Evolutionary conservation across 163 green algal genomes (phyloP), one percentile per base, ranked within the genome.

Genomic region (Chlorella variabilis): DNA sequence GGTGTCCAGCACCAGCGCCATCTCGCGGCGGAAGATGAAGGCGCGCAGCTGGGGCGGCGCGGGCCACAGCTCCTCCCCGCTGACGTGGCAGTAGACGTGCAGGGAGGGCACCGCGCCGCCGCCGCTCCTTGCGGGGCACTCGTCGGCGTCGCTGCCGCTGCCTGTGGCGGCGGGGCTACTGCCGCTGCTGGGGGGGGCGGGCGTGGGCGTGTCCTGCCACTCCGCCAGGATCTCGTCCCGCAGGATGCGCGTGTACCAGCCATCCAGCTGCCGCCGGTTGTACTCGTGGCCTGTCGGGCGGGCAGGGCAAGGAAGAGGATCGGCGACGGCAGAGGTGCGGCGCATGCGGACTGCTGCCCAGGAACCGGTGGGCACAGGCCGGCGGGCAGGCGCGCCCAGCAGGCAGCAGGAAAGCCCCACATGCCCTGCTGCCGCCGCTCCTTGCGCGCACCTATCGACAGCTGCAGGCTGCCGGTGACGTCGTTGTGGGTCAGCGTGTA

Each of bases 401-500:
- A n/a, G n/a, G n/a, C n/a, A n/a, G n/a, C n/a, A n/a, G n/a, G n/a
- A n/a, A n/a, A n/a, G n/a, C n/a, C n/a, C n/a, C n/a, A n/a, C n/a
- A n/a, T n/a, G n/a, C n/a, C n/a, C n/a, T n/a, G n/a, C n/a, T n/a
- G n/a, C n/a, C n/a, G n/a, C n/a, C n/a, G n/a, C n/a, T n/a, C n/a
- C n/a, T n/a, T n/a, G n/a, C n/a, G n/a, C 76, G 23, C 76, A 83
- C 77, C 77, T 77, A 83, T 83, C 2, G 77, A 91, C 9, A 98
- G 88, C n/a, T 86, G 83, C 29, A 98, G 88, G 36, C 87, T 87
- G 45, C 93, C 94, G 9, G 95, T 98, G 0, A 98, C 77, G 81
- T 98, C 95, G 82, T 98, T 98, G 88, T 98, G 95, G 2, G 95
- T 98, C 18, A 98, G 87, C 2, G 95, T 98, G 89, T 98, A 98